A percentile compares a stretch with the other conserved stretches of the same genome.
phyloP scores from a whole-genome alignment of 495 filamentous ascomycete species.

The Hypoxylon fragiforme region DNA sequence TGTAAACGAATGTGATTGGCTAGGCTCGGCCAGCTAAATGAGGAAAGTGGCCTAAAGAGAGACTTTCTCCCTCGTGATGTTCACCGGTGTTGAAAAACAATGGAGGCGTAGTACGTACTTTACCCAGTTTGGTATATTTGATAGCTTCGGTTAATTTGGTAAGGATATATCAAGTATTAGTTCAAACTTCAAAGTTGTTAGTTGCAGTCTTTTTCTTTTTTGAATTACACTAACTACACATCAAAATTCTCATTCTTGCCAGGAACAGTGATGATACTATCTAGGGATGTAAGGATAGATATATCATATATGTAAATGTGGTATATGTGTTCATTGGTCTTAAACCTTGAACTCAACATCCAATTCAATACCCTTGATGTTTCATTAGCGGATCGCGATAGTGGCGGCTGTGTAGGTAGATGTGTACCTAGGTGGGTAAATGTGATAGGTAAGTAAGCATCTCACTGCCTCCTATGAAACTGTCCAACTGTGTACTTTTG shows the following conservation, averaged over 20 bases:
- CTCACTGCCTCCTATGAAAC: slow-evolving; percentile 11
- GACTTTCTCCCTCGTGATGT: slow-evolving; percentile 13
- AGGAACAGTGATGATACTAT: too few species aligned
- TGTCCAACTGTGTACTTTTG: too few species aligned
- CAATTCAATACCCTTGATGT: neutral
- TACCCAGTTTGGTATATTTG: too few species aligned
- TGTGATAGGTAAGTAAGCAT: neutral
- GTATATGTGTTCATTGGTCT: too few species aligned
- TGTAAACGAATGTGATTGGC: slow-evolving; percentile 18
- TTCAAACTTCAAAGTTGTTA: too few species aligned
- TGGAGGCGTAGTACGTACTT: neutral
- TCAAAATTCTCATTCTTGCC: too few species aligned
- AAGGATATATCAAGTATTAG: too few species aligned
- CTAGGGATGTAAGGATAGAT: too few species aligned
- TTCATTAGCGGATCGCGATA: slow-evolving; percentile 9
- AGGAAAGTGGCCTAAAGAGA: slow-evolving; percentile 19
- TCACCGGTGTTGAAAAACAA: neutral
- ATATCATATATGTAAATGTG: neutral
- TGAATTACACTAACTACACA: too few species aligned
- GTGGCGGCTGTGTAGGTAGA: slow-evolving; percentile 15
- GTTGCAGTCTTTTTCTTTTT: too few species aligned
- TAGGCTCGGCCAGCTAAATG: slow-evolving; percentile 28
- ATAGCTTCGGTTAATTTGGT: too few species aligned
- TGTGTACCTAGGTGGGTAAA: neutral
- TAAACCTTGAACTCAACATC: too few species aligned